These are phyloP conservation scores for Lentinus tigrinus DNA, from an alignment of 768 basidiomycete species.

Conservation along the genomic window DNA sequence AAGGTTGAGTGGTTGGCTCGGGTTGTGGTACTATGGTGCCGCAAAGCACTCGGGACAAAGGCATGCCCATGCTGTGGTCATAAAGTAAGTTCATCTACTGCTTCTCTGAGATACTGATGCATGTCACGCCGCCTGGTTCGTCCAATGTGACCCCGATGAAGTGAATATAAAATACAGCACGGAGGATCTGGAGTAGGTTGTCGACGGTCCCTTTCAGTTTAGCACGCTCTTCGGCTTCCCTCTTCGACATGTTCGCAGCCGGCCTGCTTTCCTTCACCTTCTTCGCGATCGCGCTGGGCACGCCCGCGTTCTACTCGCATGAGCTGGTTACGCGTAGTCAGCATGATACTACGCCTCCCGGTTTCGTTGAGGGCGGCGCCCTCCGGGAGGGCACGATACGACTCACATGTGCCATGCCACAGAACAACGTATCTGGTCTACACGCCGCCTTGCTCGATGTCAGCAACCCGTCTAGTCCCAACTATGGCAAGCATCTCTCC, in stretches of 20 bases:
- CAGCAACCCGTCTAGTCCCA: slow-evolving; percentile 31
- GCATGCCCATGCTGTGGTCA: too few relatives aligned
- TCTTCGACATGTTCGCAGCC: neutral
- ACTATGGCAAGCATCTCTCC: slow-evolving; percentile 38
- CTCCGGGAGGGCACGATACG: slow-evolving; percentile 20
- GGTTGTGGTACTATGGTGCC: too few relatives aligned
- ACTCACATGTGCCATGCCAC: slow-evolving; percentile 32
- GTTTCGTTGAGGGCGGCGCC: neutral
- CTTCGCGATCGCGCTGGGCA: neutral
- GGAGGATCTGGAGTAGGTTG: too few relatives aligned
- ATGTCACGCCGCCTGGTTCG: too few relatives aligned
- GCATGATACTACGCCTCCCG: neutral
- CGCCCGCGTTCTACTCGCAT: neutral
- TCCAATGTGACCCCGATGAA: too few relatives aligned
- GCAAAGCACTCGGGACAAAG: too few relatives aligned
- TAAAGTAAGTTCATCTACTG: too few relatives aligned
- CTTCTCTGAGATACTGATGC: too few relatives aligned
- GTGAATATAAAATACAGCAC: too few relatives aligned
- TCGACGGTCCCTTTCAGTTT: neutral
- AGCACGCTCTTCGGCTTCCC: neutral
- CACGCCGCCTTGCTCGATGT: slow-evolving; percentile 31
- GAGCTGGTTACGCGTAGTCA: neutral
- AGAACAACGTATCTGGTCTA: slow-evolving; percentile 31
- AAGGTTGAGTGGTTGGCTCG: too few relatives aligned
- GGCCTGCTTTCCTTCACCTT: neutral